A percentile compares a stretch with the other conserved stretches of the same genome.
These are phyloP conservation scores for Austropuccinia psidii DNA, from an alignment of 1,284 basidiomycete species.

Conservation along the genomic window DNA sequence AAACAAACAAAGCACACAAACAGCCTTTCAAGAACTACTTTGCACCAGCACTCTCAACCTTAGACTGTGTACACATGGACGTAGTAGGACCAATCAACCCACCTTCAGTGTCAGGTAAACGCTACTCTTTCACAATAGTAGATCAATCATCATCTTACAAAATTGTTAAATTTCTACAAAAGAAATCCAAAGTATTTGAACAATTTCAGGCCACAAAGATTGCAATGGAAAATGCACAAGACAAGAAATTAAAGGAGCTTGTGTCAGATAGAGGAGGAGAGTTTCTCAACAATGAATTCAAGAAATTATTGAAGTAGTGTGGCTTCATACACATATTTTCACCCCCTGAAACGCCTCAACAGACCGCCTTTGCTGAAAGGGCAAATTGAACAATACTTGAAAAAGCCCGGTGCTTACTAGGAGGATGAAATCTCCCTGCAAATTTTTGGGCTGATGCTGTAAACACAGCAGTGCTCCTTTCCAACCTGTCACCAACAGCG, in stretches of 20 bases:
- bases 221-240: too few relatives aligned
- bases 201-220: too few relatives aligned
- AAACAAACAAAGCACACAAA: too few relatives aligned
- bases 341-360: slow-evolving; percentile 48
- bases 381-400: slow-evolving; percentile 44
- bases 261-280: slow-evolving; percentile 46
- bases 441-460: slow-evolving; percentile 48
- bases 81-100: not conserved
- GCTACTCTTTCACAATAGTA: not conserved
- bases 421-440: slow-evolving; percentile 42
- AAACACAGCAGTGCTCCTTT: slow-evolving; percentile 45
- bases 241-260: not conserved
- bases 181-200: not conserved
- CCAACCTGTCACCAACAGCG: too few relatives aligned
- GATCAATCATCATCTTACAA: slow-evolving; percentile 7
- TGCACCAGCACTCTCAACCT: not conserved
- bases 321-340: slow-evolving; percentile 47
- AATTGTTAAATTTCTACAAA: not conserved
- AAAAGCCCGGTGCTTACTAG: slow-evolving; percentile 43
- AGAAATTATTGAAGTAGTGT: slow-evolving; percentile 40
- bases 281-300: slow-evolving; percentile 42
- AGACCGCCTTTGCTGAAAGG: slow-evolving; percentile 47
- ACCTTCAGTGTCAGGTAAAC: not conserved
- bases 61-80: not conserved
- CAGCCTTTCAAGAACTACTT: not conserved